Base-by-base conservation (phyloP, 768 basidiomycete species). In the Dioszegia aurantiaca region DNA sequence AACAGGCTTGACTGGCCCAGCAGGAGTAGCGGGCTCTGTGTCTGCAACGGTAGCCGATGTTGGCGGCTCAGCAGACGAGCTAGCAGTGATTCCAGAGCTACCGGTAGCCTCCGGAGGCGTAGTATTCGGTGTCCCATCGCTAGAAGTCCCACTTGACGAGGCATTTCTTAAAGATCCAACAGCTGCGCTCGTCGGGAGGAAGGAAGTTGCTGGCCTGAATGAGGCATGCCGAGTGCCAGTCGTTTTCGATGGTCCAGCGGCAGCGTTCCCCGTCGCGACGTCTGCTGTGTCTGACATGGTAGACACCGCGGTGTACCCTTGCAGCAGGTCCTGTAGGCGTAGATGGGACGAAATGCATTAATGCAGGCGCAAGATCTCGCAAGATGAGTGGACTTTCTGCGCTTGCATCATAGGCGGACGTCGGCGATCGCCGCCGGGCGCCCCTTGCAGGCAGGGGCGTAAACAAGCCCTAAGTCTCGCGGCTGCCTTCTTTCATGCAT, bases 1-100 rank as follows among this genome's bases (percentile, higher is more conserved):
- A 28, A 71, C 62, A 0, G 69, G 69, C 44, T 65, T 69, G 5
- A 40, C 54, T 31, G 44, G 60, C 31, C 24, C 54, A 31, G 54
- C 42, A 11, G 54, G 41, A 1, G 16, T 37, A 11, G 39, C 24
- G 3, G 36, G 51, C 4, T 40, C 51, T 9, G 19, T 37, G 3
- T 30, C 36, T 24, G 23, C 17, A 6, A 24, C 3, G 1, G 51
- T 4, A 24, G 37, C 24, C 21, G 51, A 27, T n/a, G 24, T 9
- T 4, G 36, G n/a, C 3, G 19, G 9, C 40, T 42, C 40, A 26
- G 23, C 14, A 30, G 46, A 28, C 3, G 27, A 10, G 16, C 5
- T 23, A n/a, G 46, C 26, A 14, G 46, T 24, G 3, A 28, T 21
- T 16, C 10, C 17, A 8, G 47, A 23, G 4, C 19, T 28, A 16